These are phyloP conservation scores for Plasmodium gallinaceum DNA, from an alignment of 169 alveolate species.

Conservation along the genomic window DNA sequence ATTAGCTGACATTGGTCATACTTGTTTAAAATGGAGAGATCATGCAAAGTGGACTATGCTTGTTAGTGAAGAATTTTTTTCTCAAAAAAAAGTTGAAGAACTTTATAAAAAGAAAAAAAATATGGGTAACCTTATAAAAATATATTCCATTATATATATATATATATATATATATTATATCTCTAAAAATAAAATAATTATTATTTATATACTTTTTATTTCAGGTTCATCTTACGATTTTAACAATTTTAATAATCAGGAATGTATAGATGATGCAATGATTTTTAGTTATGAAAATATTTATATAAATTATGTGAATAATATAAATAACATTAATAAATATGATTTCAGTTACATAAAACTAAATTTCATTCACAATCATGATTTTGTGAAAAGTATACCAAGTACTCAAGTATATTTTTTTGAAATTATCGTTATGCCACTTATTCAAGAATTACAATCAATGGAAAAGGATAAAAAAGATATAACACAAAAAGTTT, in stretches of 20 bases:
- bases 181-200: neutral
- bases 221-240: neutral
- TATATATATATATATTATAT: neutral
- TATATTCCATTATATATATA: neutral
- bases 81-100: constrained; percentile 90
- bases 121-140: constrained; percentile 18
- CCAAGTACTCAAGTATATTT: constrained; percentile 69
- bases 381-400: constrained; percentile 73
- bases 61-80: constrained; percentile 94
- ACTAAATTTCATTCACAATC: constrained; percentile 59
- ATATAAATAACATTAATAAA: constrained; percentile 44
- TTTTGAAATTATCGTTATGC: constrained; percentile 75
- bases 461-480: constrained; percentile 61
- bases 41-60: constrained; percentile 93
- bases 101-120: constrained; percentile 40
- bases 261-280: constrained; percentile 43
- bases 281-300: constrained; percentile 66
- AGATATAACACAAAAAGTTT: constrained; percentile 59
- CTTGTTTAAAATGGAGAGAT: constrained; percentile 91
- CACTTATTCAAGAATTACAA: constrained; percentile 67
- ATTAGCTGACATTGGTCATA: constrained; percentile 96
- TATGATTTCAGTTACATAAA: constrained; percentile 70
- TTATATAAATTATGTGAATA: constrained; percentile 61
- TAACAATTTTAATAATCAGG: constrained; percentile 24
- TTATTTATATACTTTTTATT: neutral